A percentile compares a stretch with the other conserved stretches of the same genome.
These are phyloP conservation scores for Capsicum chinense DNA, from an alignment of 257 asterid genomes.

Conservation along the genomic window DNA sequence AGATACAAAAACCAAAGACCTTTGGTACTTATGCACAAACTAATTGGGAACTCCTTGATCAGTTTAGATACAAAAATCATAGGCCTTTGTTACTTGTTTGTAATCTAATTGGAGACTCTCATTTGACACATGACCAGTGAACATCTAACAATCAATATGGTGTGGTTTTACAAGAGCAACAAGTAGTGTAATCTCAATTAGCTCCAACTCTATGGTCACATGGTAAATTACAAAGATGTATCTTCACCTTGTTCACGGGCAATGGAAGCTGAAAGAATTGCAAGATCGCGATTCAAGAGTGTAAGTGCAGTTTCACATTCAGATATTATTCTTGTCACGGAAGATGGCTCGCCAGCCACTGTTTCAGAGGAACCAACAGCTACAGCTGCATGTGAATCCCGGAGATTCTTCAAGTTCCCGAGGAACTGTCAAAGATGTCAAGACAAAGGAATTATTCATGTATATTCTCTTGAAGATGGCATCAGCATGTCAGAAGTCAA, in stretches of 20 bases:
- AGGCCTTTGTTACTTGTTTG: neutral
- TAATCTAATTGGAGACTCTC: neutral
- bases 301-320: slow-evolving; percentile 90
- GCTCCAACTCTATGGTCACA: slow-evolving; percentile 1
- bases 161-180: neutral
- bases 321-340: slow-evolving; percentile 85
- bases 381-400: slow-evolving; percentile 93
- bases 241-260: slow-evolving; percentile 81
- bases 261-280: slow-evolving; percentile 90
- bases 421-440: slow-evolving; percentile 57
- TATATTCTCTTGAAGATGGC: slow-evolving; percentile 9
- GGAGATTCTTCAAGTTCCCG: slow-evolving; percentile 92
- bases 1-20: neutral
- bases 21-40: neutral
- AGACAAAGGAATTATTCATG: slow-evolving; percentile 15
- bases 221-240: slow-evolving; percentile 40
- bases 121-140: neutral
- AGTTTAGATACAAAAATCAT: slow-evolving; percentile 7
- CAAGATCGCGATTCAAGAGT: slow-evolving; percentile 83
- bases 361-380: slow-evolving; percentile 81
- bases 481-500: neutral
- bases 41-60: neutral
- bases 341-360: slow-evolving; percentile 88
- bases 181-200: neutral
- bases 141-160: neutral